Evolutionary conservation across 768 basidiomycete species (phyloP).

Genomic region (Dioszegia aurantiaca): DNA sequence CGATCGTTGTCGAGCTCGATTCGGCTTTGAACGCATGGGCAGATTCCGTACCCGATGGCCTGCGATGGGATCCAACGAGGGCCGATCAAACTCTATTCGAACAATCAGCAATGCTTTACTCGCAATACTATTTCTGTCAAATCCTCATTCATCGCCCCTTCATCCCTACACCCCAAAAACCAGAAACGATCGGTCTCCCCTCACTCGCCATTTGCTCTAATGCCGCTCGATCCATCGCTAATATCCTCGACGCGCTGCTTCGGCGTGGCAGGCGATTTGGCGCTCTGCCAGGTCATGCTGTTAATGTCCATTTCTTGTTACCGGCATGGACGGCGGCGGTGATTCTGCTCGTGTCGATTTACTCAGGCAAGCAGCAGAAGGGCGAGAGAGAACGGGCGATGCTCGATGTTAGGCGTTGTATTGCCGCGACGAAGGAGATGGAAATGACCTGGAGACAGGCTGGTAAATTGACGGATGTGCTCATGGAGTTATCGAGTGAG

Average conservation of each 20-base stretch:
- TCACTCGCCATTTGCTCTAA: slow-evolving; percentile 78
- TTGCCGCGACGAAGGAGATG: slow-evolving; percentile 58
- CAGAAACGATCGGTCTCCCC: slow-evolving; percentile 57
- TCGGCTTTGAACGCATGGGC: slow-evolving; percentile 70
- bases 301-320: slow-evolving; percentile 48
- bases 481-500: slow-evolving; percentile 32
- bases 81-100: slow-evolving; percentile 58
- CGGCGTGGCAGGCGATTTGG: slow-evolving; percentile 56
- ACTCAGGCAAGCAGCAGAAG: slow-evolving; percentile 61
- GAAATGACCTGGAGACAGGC: slow-evolving; percentile 51
- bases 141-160: slow-evolving; percentile 77
- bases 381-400: slow-evolving; percentile 58
- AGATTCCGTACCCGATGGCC: slow-evolving; percentile 65
- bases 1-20: slow-evolving; percentile 66
- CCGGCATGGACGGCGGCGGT: slow-evolving; percentile 58
- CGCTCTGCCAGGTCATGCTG: slow-evolving; percentile 39
- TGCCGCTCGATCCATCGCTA: slow-evolving; percentile 70
- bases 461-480: slow-evolving; percentile 44
- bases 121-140: slow-evolving; percentile 61
- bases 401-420: slow-evolving; percentile 62
- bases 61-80: slow-evolving; percentile 60
- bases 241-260: slow-evolving; percentile 64
- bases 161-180: slow-evolving; percentile 63
- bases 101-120: slow-evolving; percentile 62
- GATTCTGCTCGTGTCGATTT: slow-evolving; percentile 64